Conservation (phyloP, 2,329 filamentous ascomycete genomes). For the Sarocladiaceae sp. region DNA sequence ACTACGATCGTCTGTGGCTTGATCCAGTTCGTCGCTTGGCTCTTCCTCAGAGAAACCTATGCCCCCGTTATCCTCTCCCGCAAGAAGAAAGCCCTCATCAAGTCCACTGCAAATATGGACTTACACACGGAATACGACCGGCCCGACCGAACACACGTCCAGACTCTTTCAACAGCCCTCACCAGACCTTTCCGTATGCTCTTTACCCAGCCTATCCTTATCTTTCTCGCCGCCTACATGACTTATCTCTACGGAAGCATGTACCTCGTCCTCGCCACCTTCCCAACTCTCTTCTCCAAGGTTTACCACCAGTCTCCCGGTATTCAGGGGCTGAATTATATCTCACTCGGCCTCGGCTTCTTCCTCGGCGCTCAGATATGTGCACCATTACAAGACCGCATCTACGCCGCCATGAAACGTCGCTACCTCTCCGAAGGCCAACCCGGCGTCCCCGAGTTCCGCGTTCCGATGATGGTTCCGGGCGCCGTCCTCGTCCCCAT, state of each 20-base stretch:
- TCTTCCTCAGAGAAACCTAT: constrained; percentile 82
- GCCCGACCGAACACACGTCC: constrained; percentile 22
- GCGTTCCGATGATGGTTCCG: constrained; percentile 36
- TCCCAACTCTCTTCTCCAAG: constrained; percentile 53
- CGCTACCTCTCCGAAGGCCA: constrained; percentile 23
- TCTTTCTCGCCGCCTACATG: constrained; percentile 58
- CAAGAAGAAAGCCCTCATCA: constrained; percentile 64
- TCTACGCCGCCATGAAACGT: constrained; percentile 34
- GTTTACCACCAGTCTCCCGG: constrained; percentile 53
- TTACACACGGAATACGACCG: constrained; percentile 57
- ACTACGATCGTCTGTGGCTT: constrained; percentile 65
- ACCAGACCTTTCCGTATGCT: constrained; percentile 61
- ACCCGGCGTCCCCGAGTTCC: constrained; percentile 35
- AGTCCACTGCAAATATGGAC: constrained; percentile 56
- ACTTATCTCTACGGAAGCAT: constrained; percentile 60
- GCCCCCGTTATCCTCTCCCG: constrained; percentile 67
- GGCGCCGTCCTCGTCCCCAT: constrained; percentile 35
- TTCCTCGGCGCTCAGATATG: constrained; percentile 30
- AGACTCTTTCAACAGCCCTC: constrained; percentile 47
- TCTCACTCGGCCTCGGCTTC: constrained; percentile 24
- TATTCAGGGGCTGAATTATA: constrained; percentile 31
- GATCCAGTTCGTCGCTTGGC: constrained; percentile 67
- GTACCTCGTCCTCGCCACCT: constrained; percentile 48
- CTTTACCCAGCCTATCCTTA: constrained; percentile 57
- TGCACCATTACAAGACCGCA: constrained; percentile 40